Conservation (phyloP, 2,329 filamentous ascomycete genomes). For the Fusarium fujikuroi region DNA sequence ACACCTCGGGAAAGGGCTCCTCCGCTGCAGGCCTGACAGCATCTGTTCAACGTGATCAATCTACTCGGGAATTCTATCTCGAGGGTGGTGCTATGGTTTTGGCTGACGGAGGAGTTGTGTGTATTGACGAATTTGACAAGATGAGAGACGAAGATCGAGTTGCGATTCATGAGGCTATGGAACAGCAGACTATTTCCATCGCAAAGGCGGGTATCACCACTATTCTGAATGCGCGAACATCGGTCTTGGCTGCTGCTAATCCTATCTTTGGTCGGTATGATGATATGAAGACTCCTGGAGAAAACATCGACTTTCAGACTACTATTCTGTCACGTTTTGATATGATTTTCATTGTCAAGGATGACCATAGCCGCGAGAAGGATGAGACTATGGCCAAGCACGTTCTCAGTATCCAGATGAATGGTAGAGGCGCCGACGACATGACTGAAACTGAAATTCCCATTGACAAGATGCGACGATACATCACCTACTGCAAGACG, state of each 20-base stretch:
- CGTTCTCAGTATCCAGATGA: slow-evolving; percentile 98
- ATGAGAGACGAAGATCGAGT: slow-evolving; percentile 99
- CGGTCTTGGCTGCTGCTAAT: slow-evolving; percentile 94
- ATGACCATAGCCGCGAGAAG: slow-evolving; percentile 89
- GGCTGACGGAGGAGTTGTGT: slow-evolving; percentile 95
- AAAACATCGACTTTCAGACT: slow-evolving; percentile 99
- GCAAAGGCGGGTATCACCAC: slow-evolving; percentile 99
- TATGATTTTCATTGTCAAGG: slow-evolving; percentile 99
- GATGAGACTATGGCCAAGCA: slow-evolving; percentile 96
- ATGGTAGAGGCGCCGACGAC: slow-evolving; percentile 83
- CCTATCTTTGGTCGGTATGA: slow-evolving; percentile 98
- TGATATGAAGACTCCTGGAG: slow-evolving; percentile 95
- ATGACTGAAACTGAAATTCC: slow-evolving; percentile 87
- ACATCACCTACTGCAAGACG: slow-evolving; percentile 97
- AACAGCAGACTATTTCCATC: slow-evolving; percentile 99
- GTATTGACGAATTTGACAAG: slow-evolving; percentile 99
- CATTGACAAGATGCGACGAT: slow-evolving; percentile 96
- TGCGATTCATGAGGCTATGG: slow-evolving; percentile 99
- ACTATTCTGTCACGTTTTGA: slow-evolving; percentile 98
- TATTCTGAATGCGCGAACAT: slow-evolving; percentile 94
- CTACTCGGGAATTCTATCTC: slow-evolving; percentile 94
- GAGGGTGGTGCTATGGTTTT: slow-evolving; percentile 99
- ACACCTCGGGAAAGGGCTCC: slow-evolving; percentile 97
- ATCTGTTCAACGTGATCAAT: slow-evolving; percentile 92
- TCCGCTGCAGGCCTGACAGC: slow-evolving; percentile 97